These are phyloP conservation scores for Bruguiera hainesii DNA, from an alignment of 441 rosid genomes.

Conservation along the genomic window DNA sequence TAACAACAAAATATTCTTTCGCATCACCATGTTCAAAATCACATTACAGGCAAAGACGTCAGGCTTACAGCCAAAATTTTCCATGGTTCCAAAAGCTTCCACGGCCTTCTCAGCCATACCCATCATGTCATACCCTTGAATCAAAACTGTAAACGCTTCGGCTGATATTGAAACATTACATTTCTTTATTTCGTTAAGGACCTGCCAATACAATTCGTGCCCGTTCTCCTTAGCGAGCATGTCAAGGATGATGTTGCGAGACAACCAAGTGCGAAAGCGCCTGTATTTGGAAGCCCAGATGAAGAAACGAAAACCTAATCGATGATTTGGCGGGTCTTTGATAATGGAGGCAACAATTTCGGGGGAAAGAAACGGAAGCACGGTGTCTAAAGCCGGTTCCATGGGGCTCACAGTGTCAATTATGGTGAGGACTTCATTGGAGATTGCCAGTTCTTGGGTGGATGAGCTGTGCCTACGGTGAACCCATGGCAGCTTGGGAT, in stretches of 20 bases:
- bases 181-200: conserved; percentile 48
- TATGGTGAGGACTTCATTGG: conserved; percentile 48
- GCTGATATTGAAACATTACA: conserved; percentile 33
- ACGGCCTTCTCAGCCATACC: conserved; percentile 60
- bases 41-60: conserved; percentile 59
- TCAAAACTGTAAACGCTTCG: conserved; percentile 49
- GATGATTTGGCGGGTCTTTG: conserved; percentile 37
- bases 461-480: conserved; percentile 23
- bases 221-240: conserved; percentile 46
- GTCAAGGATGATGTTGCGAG: conserved; percentile 31
- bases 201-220: conserved; percentile 55
- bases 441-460: conserved; percentile 23
- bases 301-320: conserved; percentile 66
- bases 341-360: conserved; percentile 47
- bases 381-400: conserved; percentile 66
- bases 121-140: conserved; percentile 51
- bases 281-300: conserved; percentile 64
- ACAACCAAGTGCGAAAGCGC: conserved; percentile 39
- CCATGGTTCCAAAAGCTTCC: conserved; percentile 68
- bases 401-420: conserved; percentile 45
- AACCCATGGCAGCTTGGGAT: conserved; percentile 32
- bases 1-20: conserved; percentile 40
- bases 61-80: conserved; percentile 60
- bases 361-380: conserved; percentile 56
- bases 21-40: conserved; percentile 39